These are phyloP conservation scores for Colletotrichum gigasporum DNA, from an alignment of 2,329 filamentous ascomycete genomes.

Conservation along the genomic window DNA sequence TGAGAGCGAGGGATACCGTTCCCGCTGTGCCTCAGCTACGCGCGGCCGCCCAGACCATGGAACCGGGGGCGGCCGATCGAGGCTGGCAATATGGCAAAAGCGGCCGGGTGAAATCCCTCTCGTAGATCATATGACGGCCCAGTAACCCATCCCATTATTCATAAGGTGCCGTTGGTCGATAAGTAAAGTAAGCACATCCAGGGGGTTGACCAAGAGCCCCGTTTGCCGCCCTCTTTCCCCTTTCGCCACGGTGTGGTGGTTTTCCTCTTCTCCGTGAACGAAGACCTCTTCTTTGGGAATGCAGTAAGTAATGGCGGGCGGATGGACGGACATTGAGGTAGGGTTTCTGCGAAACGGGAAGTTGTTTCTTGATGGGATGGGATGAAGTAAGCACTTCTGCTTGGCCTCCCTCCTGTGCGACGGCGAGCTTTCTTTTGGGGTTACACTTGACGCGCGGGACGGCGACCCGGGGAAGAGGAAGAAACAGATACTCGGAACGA, in stretches of 20 bases:
- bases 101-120: neutral
- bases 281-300: neutral
- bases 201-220: too few relatives aligned
- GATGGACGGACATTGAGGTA: neutral
- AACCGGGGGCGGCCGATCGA: constrained; percentile 7
- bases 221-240: too few relatives aligned
- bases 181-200: constrained; percentile 8
- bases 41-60: neutral
- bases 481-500: constrained; percentile 17
- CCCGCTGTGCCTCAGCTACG: neutral
- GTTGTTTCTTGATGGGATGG: constrained; percentile 20
- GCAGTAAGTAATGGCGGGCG: neutral
- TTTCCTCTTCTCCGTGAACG: too few relatives aligned
- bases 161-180: constrained; percentile 3
- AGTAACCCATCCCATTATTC: neutral
- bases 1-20: neutral
- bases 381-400: constrained; percentile 12
- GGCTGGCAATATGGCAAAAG: constrained; percentile 2
- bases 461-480: constrained; percentile 10
- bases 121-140: neutral
- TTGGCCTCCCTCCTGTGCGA: neutral
- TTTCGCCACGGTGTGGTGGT: too few relatives aligned
- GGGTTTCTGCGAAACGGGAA: constrained; percentile 10
- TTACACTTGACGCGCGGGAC: constrained; percentile 9
- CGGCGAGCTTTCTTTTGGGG: neutral